Evolutionary conservation across 1,139 yeast species (phyloP), one percentile per base, ranked within the genome.

Genomic region (Nakaseomyces bracarensis): DNA sequence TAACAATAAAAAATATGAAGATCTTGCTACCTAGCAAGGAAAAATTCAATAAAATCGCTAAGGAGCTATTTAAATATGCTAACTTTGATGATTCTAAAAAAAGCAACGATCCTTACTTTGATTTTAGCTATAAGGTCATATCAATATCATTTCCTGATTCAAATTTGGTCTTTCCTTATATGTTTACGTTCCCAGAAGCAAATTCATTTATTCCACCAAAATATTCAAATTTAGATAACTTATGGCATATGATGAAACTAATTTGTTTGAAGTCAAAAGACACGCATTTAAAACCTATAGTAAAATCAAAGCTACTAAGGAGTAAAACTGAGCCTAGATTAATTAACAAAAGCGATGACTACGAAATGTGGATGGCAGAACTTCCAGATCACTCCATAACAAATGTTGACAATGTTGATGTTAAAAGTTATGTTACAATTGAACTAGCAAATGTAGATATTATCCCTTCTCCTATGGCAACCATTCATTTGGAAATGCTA

Each of bases 291-390:
- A 58, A 63, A 8, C 65, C 58, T 31, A 45, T 61, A 0, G 50
- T 64, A 1, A 59, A 62, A 46, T 54, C 57, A 4, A 46, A 48
- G 0, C 46, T 58, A 40, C 35, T 51, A 1, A 40, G 15, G 15
- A 16, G 15, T 20, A 9, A 49, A 2, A 46, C 54, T 2, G 38
- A 46, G 2, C 73, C 75, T 0, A 43, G 47, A n/a, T 47, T 69
- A 7, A 46, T 57, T 1, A 44, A 51, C 14, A 49, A 51, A 36
- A 58, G 57, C 34, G 41, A 50, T 0, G 51, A 53, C 4, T 64
- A 64, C 44, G 82, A 79, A 45, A 46, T 75, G 26, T 81, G 86
- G 87, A 55, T 63, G 4, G 68, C 15, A n/a, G 26, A 33, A 5
- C 25, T 33, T 7, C 26, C 26, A n/a, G 36, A 33, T 2, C 13